These are phyloP conservation scores for Populus euphratica DNA, from an alignment of 345 rosid species.

Conservation along the genomic window DNA sequence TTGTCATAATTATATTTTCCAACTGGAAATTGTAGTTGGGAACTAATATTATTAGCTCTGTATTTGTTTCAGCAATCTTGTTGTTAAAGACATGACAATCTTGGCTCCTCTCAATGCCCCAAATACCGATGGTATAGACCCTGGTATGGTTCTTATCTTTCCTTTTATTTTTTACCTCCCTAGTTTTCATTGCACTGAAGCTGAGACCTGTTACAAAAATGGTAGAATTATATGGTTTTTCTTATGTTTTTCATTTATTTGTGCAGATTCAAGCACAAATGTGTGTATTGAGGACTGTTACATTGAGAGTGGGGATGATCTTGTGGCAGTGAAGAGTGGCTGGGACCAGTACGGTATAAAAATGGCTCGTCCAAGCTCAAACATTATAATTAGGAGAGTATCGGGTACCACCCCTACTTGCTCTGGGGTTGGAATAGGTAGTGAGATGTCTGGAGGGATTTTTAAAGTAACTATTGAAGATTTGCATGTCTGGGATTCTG, in stretches of 20 bases:
- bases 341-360: conserved; percentile 94
- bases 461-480: conserved; percentile 62
- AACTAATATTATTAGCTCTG: conserved; percentile 3
- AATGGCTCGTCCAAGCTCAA: conserved; percentile 84
- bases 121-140: conserved; percentile 97
- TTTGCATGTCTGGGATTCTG: conserved; percentile 81
- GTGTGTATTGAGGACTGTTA: conserved; percentile 93
- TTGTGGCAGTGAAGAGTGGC: conserved; percentile 91
- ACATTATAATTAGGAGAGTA: conserved; percentile 63
- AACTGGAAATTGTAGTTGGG: neutral
- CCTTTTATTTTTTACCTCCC: neutral
- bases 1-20: neutral
- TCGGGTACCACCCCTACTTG: conserved; percentile 95
- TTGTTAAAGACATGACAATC: conserved; percentile 77
- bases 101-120: conserved; percentile 94
- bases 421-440: conserved; percentile 93
- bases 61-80: conserved; percentile 62
- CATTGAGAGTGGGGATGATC: conserved; percentile 94
- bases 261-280: conserved; percentile 78
- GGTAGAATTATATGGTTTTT: neutral
- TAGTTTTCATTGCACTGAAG: neutral
- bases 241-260: neutral
- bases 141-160: conserved; percentile 45
- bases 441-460: conserved; percentile 98
- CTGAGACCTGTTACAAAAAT: neutral